Evolutionary conservation across 2,329 filamentous ascomycete genomes (phyloP).

Genomic region (Penicillium italicum): DNA sequence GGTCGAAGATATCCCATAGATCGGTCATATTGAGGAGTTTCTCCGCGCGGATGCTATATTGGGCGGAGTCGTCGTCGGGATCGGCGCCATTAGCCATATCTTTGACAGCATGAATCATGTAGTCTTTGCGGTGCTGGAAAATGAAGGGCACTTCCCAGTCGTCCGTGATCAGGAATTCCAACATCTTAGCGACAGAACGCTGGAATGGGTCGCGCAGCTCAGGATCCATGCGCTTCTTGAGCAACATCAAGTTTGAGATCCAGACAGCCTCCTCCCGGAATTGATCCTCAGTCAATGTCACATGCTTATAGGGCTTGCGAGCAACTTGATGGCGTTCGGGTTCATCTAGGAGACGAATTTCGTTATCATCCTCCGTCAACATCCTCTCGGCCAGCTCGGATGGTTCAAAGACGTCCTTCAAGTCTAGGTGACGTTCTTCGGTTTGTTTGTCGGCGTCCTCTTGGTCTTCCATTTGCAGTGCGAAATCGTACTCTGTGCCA

Average conservation of each 20-base stretch:
- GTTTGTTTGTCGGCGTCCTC: slow-evolving; percentile 72
- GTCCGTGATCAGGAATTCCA: slow-evolving; percentile 92
- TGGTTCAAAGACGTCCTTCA: slow-evolving; percentile 98
- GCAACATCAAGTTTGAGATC: slow-evolving; percentile 87
- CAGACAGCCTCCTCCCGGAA: slow-evolving; percentile 86
- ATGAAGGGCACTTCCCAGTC: slow-evolving; percentile 96
- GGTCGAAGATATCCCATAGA: slow-evolving; percentile 89
- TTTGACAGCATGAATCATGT: slow-evolving; percentile 84
- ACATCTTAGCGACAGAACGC: slow-evolving; percentile 81
- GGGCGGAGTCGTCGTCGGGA: slow-evolving; percentile 63
- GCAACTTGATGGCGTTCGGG: slow-evolving; percentile 93
- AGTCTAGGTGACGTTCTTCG: slow-evolving; percentile 79
- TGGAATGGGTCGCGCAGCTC: slow-evolving; percentile 80
- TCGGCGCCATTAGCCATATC: slow-evolving; percentile 59
- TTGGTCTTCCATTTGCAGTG: slow-evolving; percentile 80
- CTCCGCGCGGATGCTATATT: slow-evolving; percentile 72
- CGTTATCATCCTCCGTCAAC: slow-evolving; percentile 91
- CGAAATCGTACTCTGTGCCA: slow-evolving; percentile 94
- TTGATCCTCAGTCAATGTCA: slow-evolving; percentile 76
- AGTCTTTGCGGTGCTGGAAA: slow-evolving; percentile 97
- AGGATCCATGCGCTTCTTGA: slow-evolving; percentile 71
- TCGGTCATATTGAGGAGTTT: slow-evolving; percentile 90
- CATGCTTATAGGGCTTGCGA: slow-evolving; percentile 78
- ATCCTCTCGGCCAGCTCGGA: slow-evolving; percentile 92
- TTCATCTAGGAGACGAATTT: slow-evolving; percentile 81